phyloP scores from a whole-genome alignment of 306 rosid species.

The Rubus parviflorus region DNA sequence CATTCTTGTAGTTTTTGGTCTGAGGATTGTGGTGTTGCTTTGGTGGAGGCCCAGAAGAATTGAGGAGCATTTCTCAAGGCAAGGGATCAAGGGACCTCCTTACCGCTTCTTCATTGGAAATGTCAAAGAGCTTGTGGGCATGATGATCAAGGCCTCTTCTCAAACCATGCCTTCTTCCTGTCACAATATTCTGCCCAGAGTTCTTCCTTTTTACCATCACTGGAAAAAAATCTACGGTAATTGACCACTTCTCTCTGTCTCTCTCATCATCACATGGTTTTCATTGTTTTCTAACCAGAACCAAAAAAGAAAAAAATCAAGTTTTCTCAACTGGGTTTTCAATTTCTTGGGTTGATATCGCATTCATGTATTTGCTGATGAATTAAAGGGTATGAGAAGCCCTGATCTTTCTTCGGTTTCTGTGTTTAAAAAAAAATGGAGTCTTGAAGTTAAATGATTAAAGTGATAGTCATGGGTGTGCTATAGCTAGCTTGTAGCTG shows the following conservation, averaged over 20 bases:
- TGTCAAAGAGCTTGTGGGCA: slow-evolving; percentile 63
- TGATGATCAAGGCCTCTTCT: slow-evolving; percentile 93
- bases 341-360: neutral
- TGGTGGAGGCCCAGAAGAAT: slow-evolving; percentile 95
- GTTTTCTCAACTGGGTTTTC: slow-evolving; percentile 24
- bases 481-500: slow-evolving; percentile 18
- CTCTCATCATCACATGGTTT: neutral
- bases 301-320: neutral
- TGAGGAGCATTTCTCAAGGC: slow-evolving; percentile 66
- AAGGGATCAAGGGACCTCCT: slow-evolving; percentile 95
- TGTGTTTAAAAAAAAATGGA: neutral
- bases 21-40: slow-evolving; percentile 46
- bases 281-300: neutral
- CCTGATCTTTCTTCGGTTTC: neutral
- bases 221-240: slow-evolving; percentile 94
- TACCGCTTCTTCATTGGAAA: slow-evolving; percentile 97
- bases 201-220: slow-evolving; percentile 93
- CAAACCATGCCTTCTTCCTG: slow-evolving; percentile 79
- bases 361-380: slow-evolving; percentile 4
- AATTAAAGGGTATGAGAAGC: neutral
- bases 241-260: neutral
- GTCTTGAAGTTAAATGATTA: slow-evolving; percentile 30
- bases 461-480: slow-evolving; percentile 26
- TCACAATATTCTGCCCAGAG: slow-evolving; percentile 94
- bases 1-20: slow-evolving; percentile 28